Evolutionary conservation across 306 rosid species (phyloP), one percentile per base, ranked within the genome.

Genomic region (Inga laurina): DNA sequence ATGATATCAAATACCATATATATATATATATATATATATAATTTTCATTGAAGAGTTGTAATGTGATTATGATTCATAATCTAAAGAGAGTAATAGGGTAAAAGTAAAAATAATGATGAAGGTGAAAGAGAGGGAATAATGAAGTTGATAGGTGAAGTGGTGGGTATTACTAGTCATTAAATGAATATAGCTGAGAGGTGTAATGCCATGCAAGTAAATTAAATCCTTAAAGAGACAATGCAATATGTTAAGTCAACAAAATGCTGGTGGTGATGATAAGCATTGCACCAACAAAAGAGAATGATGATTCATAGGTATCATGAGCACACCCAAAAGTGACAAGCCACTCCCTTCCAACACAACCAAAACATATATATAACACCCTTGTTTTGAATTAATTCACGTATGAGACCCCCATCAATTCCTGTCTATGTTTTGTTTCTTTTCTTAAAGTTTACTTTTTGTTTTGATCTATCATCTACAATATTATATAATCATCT

Each of bases 341-440:
- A 54, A 39, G 27, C 30, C 56, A 41, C 30, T 54, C 57, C 51
- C 69, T 69, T 79, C 75, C 49, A 79, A 67, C 75, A 15, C 71
- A 61, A 7, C n/a, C 30, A 16, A n/a, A 59, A 22, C 64, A 59
- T 59, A n/a, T 57, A n/a, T 57, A 8, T 56, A 2, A n/a, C 66
- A 9, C 13, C 2, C 66, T 59, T 59, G 32, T 59, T 39, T 59
- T 22, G 5, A 59, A 59, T 59, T 22, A 21, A 10, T 59, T 59
- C 27, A 2, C 18, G n/a, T 52, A 1, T 45, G 14, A 18, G 3
- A 8, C 18, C 3, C 19, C 14, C 24, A 19, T 18, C 62, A 52
- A 16, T 52, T 52, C 15, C n/a, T 15, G 57, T 16, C 57, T 16
- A 4, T 14, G 3, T 51, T 51, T 49, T 49, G 16, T 48, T 48